phyloP scores from a whole-genome alignment of 106 monocot species.

The Vanilla planifolia region DNA sequence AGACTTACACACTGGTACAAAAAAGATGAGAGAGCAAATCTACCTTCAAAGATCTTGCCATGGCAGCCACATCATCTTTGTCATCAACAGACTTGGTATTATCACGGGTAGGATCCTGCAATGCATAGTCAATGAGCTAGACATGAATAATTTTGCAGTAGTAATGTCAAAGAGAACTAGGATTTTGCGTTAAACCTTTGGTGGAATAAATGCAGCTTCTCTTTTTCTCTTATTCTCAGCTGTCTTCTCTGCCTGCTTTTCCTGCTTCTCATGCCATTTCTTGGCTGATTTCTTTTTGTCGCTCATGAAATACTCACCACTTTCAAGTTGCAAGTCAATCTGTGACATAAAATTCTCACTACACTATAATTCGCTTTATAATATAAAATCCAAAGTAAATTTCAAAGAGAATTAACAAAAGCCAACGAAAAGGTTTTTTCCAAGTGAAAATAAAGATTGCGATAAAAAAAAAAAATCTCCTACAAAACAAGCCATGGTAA shows the following conservation, averaged over 20 bases:
- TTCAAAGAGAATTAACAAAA: too few species aligned
- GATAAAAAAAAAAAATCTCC: too few species aligned
- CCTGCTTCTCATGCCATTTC: slow-evolving; percentile 83
- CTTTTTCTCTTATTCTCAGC: slow-evolving; percentile 91
- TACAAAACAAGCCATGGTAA: not conserved
- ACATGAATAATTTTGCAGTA: not conserved
- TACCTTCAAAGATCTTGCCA: slow-evolving; percentile 80
- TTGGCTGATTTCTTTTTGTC: slow-evolving; percentile 86
- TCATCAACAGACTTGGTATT: slow-evolving; percentile 23
- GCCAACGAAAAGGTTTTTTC: not conserved
- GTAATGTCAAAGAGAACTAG: not conserved
- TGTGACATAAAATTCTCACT: slow-evolving; percentile 10
- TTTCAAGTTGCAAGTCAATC: slow-evolving; percentile 90
- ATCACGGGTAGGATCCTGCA: slow-evolving; percentile 33
- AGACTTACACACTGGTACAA: too few species aligned
- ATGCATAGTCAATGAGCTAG: not conserved
- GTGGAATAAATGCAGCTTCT: slow-evolving; percentile 90
- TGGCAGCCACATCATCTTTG: slow-evolving; percentile 32
- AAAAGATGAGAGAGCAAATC: not conserved
- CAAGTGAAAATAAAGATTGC: not conserved
- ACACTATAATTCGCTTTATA: too few species aligned
- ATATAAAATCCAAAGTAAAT: too few species aligned
- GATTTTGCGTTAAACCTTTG: slow-evolving; percentile 42
- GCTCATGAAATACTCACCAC: slow-evolving; percentile 91
- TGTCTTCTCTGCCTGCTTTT: slow-evolving; percentile 75